Conservation (phyloP, 208 protist genomes). For the Jaenimonas drosophilae region DNA sequence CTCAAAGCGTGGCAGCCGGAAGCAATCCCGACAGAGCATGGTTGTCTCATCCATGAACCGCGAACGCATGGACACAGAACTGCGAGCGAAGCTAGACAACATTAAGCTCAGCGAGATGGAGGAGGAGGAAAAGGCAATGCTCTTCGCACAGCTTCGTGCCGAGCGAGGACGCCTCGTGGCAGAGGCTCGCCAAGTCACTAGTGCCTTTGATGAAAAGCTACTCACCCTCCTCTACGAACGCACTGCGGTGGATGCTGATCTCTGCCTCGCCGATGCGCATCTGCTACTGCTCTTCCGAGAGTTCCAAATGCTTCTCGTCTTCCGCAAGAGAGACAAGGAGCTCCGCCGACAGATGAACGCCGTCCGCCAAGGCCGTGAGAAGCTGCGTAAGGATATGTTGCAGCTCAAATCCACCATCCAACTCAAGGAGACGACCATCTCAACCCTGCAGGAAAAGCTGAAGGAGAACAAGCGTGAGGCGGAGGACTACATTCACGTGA, state of each 20-base stretch:
- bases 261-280: constrained; percentile 89
- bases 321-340: constrained; percentile 83
- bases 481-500: constrained; percentile 73
- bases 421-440: constrained; percentile 38
- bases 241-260: constrained; percentile 84
- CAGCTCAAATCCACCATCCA: constrained; percentile 41
- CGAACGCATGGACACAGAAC: constrained; percentile 72
- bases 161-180: constrained; percentile 53
- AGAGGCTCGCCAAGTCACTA: constrained; percentile 32
- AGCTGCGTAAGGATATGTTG: constrained; percentile 44
- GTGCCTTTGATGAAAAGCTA: constrained; percentile 70
- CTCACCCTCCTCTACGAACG: constrained; percentile 73
- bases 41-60: constrained; percentile 38
- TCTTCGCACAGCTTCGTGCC: constrained; percentile 33
- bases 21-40: constrained; percentile 6
- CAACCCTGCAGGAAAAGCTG: constrained; percentile 50
- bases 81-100: constrained; percentile 75
- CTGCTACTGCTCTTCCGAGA: constrained; percentile 92
- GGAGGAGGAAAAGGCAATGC: constrained; percentile 74
- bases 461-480: constrained; percentile 67
- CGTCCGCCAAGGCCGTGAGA: constrained; percentile 45
- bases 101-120: constrained; percentile 66
- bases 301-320: constrained; percentile 91
- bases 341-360: constrained; percentile 48
- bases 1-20: constrained; percentile 3